Conservation (phyloP, 768 basidiomycete genomes). For the Kwoniella bestiolae region DNA sequence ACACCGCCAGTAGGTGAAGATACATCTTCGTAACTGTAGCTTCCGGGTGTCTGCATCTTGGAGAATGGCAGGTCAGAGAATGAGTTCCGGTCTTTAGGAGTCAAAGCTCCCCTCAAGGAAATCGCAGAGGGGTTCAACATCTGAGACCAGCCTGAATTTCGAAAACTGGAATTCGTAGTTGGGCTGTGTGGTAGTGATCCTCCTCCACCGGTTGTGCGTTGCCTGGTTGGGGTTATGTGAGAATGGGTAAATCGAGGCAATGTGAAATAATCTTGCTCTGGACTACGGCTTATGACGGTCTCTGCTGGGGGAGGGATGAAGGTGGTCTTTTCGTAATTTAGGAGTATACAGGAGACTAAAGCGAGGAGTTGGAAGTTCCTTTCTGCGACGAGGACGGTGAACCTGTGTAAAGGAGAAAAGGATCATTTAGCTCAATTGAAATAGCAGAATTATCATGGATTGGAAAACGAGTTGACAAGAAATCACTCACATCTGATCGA, state of each 20-base stretch:
- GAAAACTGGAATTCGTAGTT: slow-evolving; percentile 7
- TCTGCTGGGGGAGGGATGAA: slow-evolving; percentile 28
- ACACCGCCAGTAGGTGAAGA: slow-evolving; percentile 16
- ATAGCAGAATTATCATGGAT: no score
- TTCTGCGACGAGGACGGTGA: slow-evolving; percentile 27
- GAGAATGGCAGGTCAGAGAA: slow-evolving; percentile 19
- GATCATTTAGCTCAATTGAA: background rate
- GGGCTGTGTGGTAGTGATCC: slow-evolving; percentile 19
- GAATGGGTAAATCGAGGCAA: slow-evolving; percentile 31
- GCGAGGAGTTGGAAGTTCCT: slow-evolving; percentile 50
- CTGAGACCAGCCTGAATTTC: slow-evolving; percentile 47
- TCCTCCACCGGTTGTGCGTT: slow-evolving; percentile 7
- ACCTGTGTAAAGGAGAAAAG: slow-evolving; percentile 16
- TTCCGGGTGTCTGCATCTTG: slow-evolving; percentile 16
- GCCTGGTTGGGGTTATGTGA: slow-evolving; percentile 22
- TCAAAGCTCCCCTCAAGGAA: slow-evolving; percentile 26
- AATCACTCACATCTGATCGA: slow-evolving; percentile 46
- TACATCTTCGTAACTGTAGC: slow-evolving; percentile 21
- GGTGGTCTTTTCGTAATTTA: slow-evolving; percentile 22
- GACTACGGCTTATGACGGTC: slow-evolving; percentile 22
- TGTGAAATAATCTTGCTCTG: slow-evolving; percentile 49
- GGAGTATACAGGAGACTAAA: slow-evolving; percentile 37
- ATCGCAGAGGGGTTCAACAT: slow-evolving; percentile 41
- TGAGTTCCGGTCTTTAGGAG: slow-evolving; percentile 24
- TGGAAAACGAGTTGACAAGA: no score